phyloP scores from a whole-genome alignment of 345 rosid species.

The Populus alba region DNA sequence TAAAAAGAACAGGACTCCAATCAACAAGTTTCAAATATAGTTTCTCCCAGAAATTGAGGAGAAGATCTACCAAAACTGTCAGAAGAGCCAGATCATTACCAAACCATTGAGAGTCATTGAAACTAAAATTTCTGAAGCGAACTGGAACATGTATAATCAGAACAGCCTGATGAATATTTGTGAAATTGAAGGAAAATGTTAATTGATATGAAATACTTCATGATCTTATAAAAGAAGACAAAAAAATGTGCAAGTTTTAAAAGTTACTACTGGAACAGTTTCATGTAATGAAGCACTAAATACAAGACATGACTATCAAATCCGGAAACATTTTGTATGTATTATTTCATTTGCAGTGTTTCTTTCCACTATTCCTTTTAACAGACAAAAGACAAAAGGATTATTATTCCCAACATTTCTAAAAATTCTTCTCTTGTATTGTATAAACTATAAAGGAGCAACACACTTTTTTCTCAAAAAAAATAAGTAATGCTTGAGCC shows the following conservation, averaged over 20 bases:
- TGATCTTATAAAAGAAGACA: not conserved
- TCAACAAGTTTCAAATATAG: not conserved
- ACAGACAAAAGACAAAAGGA: not conserved
- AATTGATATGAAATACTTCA: not conserved
- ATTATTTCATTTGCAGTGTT: no score
- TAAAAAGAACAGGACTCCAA: not conserved
- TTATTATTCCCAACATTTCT: not conserved
- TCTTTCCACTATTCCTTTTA: no score
- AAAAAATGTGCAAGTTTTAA: not conserved
- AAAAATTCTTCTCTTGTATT: not conserved
- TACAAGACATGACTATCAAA: not conserved
- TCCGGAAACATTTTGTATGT: no score
- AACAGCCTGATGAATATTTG: slow-evolving; percentile 61
- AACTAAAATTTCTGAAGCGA: slow-evolving; percentile 68
- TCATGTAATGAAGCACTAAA: not conserved
- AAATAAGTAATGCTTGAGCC: not conserved
- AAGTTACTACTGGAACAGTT: not conserved
- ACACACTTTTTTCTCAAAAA: not conserved
- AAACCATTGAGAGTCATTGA: slow-evolving; percentile 54
- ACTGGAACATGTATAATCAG: slow-evolving; percentile 78
- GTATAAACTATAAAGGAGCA: no score
- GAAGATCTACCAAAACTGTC: not conserved
- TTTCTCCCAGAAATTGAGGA: not conserved
- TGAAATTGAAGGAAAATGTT: slow-evolving; percentile 11
- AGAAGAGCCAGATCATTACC: slow-evolving; percentile 47